These are phyloP conservation scores for Hypoxylon sp. DNA, from an alignment of 2,329 filamentous ascomycete genomes.

Conservation along the genomic window DNA sequence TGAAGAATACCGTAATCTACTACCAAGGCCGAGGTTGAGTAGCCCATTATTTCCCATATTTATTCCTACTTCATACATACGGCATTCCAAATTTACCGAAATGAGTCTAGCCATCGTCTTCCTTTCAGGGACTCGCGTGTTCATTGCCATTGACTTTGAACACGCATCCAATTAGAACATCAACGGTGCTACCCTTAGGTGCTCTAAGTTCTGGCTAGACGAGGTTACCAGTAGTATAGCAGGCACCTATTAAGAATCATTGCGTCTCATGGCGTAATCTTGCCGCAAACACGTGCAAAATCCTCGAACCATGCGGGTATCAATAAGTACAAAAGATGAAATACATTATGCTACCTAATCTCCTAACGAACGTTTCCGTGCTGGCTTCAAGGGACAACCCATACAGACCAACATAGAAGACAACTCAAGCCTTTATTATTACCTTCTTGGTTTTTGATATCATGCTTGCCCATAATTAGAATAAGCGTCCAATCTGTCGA, in stretches of 20 bases:
- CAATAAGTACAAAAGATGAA: not conserved
- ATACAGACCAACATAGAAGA: not conserved
- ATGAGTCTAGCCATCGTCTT: not conserved
- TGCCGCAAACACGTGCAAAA: not conserved
- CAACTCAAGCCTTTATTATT: not conserved
- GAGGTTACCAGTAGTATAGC: not conserved
- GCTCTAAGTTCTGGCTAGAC: not conserved
- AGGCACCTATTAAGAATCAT: not conserved
- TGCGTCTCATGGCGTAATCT: not conserved
- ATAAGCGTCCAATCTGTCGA: constrained; percentile 9
- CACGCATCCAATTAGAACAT: not conserved
- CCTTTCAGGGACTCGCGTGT: not conserved
- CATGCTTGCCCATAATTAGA: not conserved
- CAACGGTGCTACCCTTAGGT: not conserved
- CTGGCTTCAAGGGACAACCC: too few species aligned
- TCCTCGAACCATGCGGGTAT: not conserved
- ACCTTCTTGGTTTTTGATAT: not conserved
- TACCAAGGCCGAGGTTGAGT: not conserved
- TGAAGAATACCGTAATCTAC: not conserved
- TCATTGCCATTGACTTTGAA: not conserved
- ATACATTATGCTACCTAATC: not conserved
- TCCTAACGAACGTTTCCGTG: not conserved
- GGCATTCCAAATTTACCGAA: not conserved
- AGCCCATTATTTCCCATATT: not conserved
- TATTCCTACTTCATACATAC: not conserved